Evolutionary conservation across 371 early-diverging fungal species (phyloP).

Genomic region (Mucor plumbeus): DNA sequence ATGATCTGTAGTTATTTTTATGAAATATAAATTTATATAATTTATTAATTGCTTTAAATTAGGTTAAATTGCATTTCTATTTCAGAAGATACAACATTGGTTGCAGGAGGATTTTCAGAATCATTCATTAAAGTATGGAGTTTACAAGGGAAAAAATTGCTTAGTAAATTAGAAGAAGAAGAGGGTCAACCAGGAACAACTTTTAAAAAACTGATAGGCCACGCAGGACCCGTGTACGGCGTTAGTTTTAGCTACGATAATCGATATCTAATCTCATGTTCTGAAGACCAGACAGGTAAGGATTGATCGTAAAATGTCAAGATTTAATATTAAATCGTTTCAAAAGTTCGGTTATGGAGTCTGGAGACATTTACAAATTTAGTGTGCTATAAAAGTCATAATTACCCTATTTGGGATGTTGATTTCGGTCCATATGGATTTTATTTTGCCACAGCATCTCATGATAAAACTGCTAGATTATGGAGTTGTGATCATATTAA

Average conservation of each 20-base stretch:
- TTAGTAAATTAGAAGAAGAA: slow-evolving; percentile 38
- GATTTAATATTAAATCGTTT: not conserved
- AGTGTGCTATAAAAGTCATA: slow-evolving; percentile 97
- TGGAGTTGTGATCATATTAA: slow-evolving; percentile 96
- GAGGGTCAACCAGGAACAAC: slow-evolving; percentile 45
- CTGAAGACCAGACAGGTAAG: slow-evolving; percentile 95
- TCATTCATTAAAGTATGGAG: slow-evolving; percentile 91
- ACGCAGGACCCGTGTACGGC: slow-evolving; percentile 96
- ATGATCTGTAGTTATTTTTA: slow-evolving; percentile 64
- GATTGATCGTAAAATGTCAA: not conserved
- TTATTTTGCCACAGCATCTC: slow-evolving; percentile 98
- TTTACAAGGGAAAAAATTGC: slow-evolving; percentile 72
- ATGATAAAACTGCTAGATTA: slow-evolving; percentile 96
- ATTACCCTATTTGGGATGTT: slow-evolving; percentile 98
- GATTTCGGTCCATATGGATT: slow-evolving; percentile 89
- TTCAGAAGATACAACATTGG: slow-evolving; percentile 76
- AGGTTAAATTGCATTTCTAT: slow-evolving; percentile 79
- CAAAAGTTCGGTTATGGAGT: slow-evolving; percentile 94
- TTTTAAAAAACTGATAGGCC: slow-evolving; percentile 86
- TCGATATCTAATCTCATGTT: slow-evolving; percentile 89
- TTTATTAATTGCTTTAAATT: not conserved
- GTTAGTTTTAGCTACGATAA: slow-evolving; percentile 90
- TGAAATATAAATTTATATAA: not conserved
- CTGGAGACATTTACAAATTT: slow-evolving; percentile 88
- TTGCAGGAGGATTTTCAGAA: slow-evolving; percentile 91